Base-by-base conservation (phyloP, 345 rosid species). In the Mallotus nudiflorus region DNA sequence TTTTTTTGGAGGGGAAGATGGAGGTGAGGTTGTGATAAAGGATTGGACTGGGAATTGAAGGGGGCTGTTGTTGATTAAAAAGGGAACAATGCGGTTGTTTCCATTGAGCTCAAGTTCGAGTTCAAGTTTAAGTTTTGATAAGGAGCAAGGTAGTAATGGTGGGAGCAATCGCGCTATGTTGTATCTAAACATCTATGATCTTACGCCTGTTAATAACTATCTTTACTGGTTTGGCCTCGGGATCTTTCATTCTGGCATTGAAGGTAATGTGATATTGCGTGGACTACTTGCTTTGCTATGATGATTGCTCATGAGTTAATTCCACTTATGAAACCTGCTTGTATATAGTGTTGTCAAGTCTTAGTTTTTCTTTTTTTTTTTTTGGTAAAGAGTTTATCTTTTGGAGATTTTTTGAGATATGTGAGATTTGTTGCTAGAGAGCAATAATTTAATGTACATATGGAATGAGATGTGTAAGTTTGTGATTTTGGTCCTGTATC, bases 201-300 rank as follows among this genome's bases (percentile, higher is more conserved):
- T 95, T 68, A 87, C 97, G n/a, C 92, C 97, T 53, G 79, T 91
- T 66, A 95, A 95, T 83, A 83, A 91, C 86, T 90, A 95, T 75
- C 88, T 90, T 72, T 95, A 87, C 77, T 88, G 92, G 92, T 81
- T 91, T 5, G 97, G 99, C 19, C 91, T 91, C 16, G 99, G 99
- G 66, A 85, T 95, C 62, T 95, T 91, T 77, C 99, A 95, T 84
- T 91, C 99, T 0, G 97, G 97, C 2, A 86, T 95, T 37, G 97
- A 95, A 80, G 99, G 99, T 95, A 79, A 48, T 22, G 6, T 9
- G 28, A 9, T 40, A 3, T 59, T 25, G n/a, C n/a, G n/a, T n/a
- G n/a, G n/a, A n/a, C n/a, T n/a, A n/a, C n/a, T n/a, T n/a, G n/a
- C n/a, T n/a, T n/a, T n/a, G n/a, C n/a, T n/a, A n/a, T n/a, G n/a